These are phyloP conservation scores for Parachaetomium inaequale DNA, from an alignment of 495 filamentous ascomycete genomes.

Conservation along the genomic window DNA sequence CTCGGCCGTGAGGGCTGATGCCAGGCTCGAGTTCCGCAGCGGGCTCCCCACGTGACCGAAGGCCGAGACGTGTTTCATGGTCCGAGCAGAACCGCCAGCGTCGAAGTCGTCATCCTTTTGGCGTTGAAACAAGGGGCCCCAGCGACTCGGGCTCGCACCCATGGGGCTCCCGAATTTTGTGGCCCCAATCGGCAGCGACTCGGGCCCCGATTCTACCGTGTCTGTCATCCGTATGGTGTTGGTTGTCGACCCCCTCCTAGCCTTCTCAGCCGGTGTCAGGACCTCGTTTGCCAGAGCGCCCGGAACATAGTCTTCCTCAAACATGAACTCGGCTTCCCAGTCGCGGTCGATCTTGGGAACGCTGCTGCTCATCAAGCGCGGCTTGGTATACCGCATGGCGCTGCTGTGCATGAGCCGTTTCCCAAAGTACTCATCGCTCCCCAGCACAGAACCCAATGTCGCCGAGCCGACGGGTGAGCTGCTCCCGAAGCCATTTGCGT, in stretches of 20 bases:
- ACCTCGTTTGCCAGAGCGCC: conserved; percentile 78
- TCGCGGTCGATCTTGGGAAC: conserved; percentile 67
- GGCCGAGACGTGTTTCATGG: conserved; percentile 48
- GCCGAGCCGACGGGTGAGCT: conserved; percentile 61
- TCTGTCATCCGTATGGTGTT: conserved; percentile 48
- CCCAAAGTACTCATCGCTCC: conserved; percentile 60
- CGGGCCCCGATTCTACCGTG: conserved; percentile 43
- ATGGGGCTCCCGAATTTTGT: conserved; percentile 78
- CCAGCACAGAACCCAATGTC: conserved; percentile 39
- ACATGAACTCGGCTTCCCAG: conserved; percentile 81
- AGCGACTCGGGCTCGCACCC: conserved; percentile 79
- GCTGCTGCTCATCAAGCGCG: conserved; percentile 75
- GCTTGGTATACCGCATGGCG: conserved; percentile 57
- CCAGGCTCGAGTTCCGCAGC: conserved; percentile 74
- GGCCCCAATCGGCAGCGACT: conserved; percentile 36
- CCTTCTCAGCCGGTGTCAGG: conserved; percentile 84
- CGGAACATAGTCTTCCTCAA: conserved; percentile 91
- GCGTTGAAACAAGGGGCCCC: conserved; percentile 75
- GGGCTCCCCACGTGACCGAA: conserved; percentile 92
- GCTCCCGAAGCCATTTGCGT: conserved; percentile 48
- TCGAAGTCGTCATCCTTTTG: conserved; percentile 66
- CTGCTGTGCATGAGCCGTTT: conserved; percentile 83
- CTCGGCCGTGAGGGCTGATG: conserved; percentile 63
- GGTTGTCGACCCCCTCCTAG: conserved; percentile 65
- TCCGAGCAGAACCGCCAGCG: conserved; percentile 21